These are phyloP conservation scores for Usnea hakonensis DNA, from an alignment of 495 filamentous ascomycete species.

Conservation along the genomic window DNA sequence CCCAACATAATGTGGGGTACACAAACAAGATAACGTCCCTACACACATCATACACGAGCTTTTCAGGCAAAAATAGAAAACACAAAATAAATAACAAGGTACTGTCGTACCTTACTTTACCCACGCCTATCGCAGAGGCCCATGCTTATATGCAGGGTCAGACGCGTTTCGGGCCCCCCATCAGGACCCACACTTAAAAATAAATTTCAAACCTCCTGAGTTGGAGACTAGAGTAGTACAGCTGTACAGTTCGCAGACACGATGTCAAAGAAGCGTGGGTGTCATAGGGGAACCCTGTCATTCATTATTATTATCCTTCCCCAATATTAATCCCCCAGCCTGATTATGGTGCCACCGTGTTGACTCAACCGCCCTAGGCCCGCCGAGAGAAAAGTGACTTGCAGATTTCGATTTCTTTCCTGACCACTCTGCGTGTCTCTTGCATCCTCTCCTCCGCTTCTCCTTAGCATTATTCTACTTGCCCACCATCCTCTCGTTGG, in stretches of 20 bases:
- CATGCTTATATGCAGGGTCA: neutral
- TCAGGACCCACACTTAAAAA: conserved; percentile 4
- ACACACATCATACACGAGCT: too few species aligned
- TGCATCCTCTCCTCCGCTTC: neutral
- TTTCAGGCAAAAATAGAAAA: neutral
- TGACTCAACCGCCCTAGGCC: neutral
- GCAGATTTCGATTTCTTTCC: conserved; percentile 6
- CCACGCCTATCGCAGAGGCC: neutral
- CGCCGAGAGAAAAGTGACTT: neutral
- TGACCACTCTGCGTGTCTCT: neutral
- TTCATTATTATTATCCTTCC: too few species aligned
- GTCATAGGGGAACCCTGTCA: neutral
- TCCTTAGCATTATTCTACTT: neutral
- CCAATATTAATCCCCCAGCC: too few species aligned
- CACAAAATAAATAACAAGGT: too few species aligned
- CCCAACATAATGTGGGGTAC: too few species aligned
- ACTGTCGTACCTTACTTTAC: too few species aligned
- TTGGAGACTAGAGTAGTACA: too few species aligned
- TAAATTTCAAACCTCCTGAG: neutral
- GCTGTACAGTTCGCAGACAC: neutral
- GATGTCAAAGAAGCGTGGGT: neutral
- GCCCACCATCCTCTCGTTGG: neutral
- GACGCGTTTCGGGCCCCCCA: neutral
- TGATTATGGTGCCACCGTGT: neutral
- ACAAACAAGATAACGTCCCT: too few species aligned